Evolutionary conservation across 2,329 filamentous ascomycete species (phyloP), one percentile per base, ranked within the genome.

Genomic region (Samsoniella hepiali): DNA sequence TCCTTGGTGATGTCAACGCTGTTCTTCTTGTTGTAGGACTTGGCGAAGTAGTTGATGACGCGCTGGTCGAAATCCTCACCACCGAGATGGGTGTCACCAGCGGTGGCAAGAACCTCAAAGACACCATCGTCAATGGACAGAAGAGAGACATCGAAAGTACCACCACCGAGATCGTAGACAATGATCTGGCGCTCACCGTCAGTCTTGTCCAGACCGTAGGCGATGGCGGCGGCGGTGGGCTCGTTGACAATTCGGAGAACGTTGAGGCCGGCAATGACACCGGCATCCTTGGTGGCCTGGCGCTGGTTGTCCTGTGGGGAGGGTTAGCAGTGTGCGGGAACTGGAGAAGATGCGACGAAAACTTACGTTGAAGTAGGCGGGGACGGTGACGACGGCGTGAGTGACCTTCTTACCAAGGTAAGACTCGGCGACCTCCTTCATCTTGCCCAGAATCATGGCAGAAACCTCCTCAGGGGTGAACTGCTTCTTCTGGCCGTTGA

Each of bases 31-130:
- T 98, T 98, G 88, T 96, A 98, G 72, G 86, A 84, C 90, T 98
- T 97, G 84, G 90, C 89, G 76, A 98, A 92, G 88, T 94, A 86
- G 85, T 91, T 92, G 83, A 98, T 97, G 78, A 98, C 86, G 77
- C 94, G 90, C 86, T 98, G 93, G 79, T 98, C 94, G 78, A 98
- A 98, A 83, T 98, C 94, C 81, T 98, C 93, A 88, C 93, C 93
- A 89, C 93, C 93, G 71, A 97, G 87, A 79, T 97, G 93, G 72
- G 93, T 97, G 78, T 97, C 93, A 92, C 93, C 93, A 76, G 93
- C 92, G 72, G 93, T 97, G 78, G 93, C 90, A 79, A 94, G 81
- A 71, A 97, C 93, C 84, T 97, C 93, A 76, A 97, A 97, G 71
- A 96, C 91, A 77, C 93, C 93, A 75, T 93, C 84, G 72, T 96